Base-by-base conservation (phyloP, 441 rosid genomes). In the Erodium texanum region DNA sequence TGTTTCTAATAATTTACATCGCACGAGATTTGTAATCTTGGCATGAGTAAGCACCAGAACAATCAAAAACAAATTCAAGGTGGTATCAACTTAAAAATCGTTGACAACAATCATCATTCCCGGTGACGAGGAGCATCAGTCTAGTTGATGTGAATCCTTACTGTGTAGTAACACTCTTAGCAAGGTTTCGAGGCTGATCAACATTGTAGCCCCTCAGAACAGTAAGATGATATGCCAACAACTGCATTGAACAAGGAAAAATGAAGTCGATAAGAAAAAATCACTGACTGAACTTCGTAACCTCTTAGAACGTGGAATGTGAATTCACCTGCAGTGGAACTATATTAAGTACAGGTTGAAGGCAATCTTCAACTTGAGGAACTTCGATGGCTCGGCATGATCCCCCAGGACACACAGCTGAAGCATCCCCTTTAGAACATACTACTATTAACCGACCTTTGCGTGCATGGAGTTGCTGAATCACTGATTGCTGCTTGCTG, bases 161-260 rank as follows among this genome's bases (percentile, higher is more conserved):
- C 75, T 89, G 85, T 11, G 98, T 93, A 15, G 97, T 93, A 73
- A 93, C 97, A 12, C 99, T 93, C 87, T 93, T 93, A 0, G 96
- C 99, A 1, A 93, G 92, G 78, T 93, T 93, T 75, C 99, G 86
- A 15, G 97, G 97, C 75, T 93, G 99, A 71, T 93, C 99, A 18
- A 93, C 99, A 24, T 91, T 93, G 82, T 83, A 82, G 54, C 97
- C 99, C 75, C 96, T 83, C 59, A 91, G 76, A 69, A 93, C 99
- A 0, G 99, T 93, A 50, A 93, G 89, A 79, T 93, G 99, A 84
- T 91, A 93, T 11, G 97, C 97, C 83, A 93, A 72, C 73, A 91
- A 79, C 96, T 91, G 89, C 79, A 72, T 29, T 71, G 43, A 63
- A 18, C 67, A 65, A 71, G 8, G 38, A 34, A 34, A 34, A 7